Evolutionary conservation across 164 flowering plant genomes (phyloP), one percentile per base, ranked within the genome.

Genomic region (Vitis cinerea): DNA sequence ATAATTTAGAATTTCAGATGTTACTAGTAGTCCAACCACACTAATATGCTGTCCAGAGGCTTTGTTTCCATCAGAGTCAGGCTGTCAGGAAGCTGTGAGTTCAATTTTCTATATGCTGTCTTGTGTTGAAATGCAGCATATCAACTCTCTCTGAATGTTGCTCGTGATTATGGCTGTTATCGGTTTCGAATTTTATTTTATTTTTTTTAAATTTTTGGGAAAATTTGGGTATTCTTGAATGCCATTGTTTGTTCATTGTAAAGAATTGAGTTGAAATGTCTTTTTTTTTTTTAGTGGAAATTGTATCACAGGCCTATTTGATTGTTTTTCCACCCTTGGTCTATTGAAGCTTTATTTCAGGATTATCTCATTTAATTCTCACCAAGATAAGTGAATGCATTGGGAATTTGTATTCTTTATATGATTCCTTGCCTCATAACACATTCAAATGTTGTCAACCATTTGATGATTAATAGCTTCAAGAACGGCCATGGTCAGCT

Each of bases 171-270:
- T 9, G 14, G 47, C 17, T 44, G 49, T 53, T 61, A 53, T 53
- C 9, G 8, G 60, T 66, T 71, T 79, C 82, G 63, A 76, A 74
- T 9, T 64, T 76, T 63, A 63, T 49, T 37, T 37, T 37, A 53
- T 19, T 49, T 23, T 50, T 23, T 1, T 0, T 1, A 23, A 23
- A 14, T 10, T 17, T 17, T 10, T 2, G 16, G 19, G 51, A 15
- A 6, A 44, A 63, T 8, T 10, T 47, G 30, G 29, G 13, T 64
- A 11, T 17, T 48, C 13, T 19, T 49, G 55, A 15, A 63, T 19
- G 50, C 66, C 10, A 23, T 29, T 68, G 13, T 68, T 48, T 49
- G 57, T 61, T 61, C 55, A 44, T 16, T 53, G 72, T 53, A 70
- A 70, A 31, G 66, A 52, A 52, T 51, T 61, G 31, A 31, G 50